A percentile compares a stretch with the other conserved stretches of the same genome.
These are phyloP conservation scores for Erythrophleum fordii DNA, from an alignment of 306 rosid species.

Conservation along the genomic window DNA sequence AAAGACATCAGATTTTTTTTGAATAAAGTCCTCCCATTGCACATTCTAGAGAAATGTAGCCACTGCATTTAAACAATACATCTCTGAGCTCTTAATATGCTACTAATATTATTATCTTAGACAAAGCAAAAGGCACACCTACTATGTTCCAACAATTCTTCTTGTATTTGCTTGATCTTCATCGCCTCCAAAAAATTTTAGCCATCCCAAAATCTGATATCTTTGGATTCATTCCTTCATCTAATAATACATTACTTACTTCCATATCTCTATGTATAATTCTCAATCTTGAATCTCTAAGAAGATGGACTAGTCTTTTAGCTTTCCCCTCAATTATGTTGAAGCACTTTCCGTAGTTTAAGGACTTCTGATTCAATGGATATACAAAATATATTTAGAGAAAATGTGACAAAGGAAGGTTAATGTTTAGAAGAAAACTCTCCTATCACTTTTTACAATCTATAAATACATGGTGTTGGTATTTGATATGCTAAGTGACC, in stretches of 20 bases:
- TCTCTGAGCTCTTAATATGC: background rate
- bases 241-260: background rate
- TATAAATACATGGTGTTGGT: too few relatives aligned
- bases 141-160: constrained; percentile 27
- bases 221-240: background rate
- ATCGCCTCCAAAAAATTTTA: background rate
- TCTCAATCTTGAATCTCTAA: background rate
- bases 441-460: background rate
- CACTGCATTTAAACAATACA: background rate
- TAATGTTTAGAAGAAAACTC: background rate
- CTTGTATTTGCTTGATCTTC: background rate
- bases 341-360: background rate
- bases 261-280: background rate
- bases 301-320: background rate
- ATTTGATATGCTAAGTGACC: background rate
- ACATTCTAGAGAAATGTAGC: constrained; percentile 43
- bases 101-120: background rate
- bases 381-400: background rate
- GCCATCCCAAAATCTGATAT: background rate
- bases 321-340: background rate
- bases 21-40: constrained; percentile 30
- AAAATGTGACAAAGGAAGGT: background rate
- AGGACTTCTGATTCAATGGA: background rate
- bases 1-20: constrained; percentile 40
- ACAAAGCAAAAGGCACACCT: background rate